phyloP scores from a whole-genome alignment of 176 grass and related monocot species.

The Thalia dealbata region DNA sequence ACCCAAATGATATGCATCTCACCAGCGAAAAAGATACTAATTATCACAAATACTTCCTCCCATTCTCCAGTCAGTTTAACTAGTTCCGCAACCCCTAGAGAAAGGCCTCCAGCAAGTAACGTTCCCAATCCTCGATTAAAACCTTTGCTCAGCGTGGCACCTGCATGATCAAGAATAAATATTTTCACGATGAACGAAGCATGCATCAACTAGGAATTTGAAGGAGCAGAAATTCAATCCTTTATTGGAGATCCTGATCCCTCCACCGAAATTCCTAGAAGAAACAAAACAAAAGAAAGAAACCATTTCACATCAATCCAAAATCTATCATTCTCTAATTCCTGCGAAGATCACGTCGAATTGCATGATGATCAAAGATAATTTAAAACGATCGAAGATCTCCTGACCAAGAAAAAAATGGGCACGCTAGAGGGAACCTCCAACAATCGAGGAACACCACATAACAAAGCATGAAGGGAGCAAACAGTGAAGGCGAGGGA shows the following conservation, averaged over 20 bases:
- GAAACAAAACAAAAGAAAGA: not conserved
- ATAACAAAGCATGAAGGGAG: not conserved
- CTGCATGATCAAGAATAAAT: conserved; percentile 27
- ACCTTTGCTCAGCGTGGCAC: conserved; percentile 94
- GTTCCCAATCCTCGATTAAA: conserved; percentile 78
- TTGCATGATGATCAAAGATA: not conserved
- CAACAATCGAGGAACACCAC: not conserved
- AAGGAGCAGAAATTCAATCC: not conserved
- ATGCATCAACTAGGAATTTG: not conserved
- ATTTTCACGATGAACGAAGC: not conserved
- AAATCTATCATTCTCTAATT: not conserved
- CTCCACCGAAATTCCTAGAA: not conserved
- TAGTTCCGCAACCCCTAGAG: conserved; percentile 60
- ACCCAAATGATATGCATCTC: conserved; percentile 1
- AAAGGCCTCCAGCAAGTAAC: conserved; percentile 68
- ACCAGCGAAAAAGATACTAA: conserved; percentile 65
- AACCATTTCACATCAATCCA: not conserved
- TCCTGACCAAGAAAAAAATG: no score
- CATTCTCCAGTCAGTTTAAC: conserved; percentile 42
- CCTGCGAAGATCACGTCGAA: not conserved
- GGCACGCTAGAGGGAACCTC: not conserved
- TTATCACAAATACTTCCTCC: conserved; percentile 68
- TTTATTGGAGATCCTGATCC: not conserved
- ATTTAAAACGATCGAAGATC: no score
- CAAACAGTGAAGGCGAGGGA: not conserved